Percentiles rank a stretch among this genome's conserved stretches.
Conservation (phyloP, 2,329 filamentous ascomycete genomes). For the Penicillium aurantiogriseum region DNA sequence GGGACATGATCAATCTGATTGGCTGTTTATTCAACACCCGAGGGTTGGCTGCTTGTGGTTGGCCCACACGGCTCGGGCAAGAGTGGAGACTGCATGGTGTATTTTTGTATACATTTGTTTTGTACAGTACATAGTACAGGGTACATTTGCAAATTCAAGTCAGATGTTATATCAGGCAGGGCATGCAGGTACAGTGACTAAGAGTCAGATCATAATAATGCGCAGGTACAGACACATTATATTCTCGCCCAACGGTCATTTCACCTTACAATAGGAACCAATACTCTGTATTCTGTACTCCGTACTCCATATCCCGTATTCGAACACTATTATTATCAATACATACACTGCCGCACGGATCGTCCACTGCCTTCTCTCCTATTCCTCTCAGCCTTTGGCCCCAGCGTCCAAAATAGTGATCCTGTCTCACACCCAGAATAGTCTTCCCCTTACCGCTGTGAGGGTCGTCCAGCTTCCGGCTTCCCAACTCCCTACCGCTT, state of each 20-base stretch:
- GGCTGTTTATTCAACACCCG: conserved; percentile 3
- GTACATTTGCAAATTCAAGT: neutral
- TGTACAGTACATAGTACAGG: neutral
- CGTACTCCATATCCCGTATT: neutral
- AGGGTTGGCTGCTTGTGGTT: conserved; percentile 9
- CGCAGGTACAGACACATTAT: neutral
- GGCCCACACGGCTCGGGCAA: conserved; percentile 16
- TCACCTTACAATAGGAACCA: neutral
- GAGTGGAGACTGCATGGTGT: neutral
- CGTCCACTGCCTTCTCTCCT: neutral
- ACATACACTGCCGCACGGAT: conserved; percentile 4
- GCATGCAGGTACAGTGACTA: neutral
- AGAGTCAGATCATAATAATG: neutral
- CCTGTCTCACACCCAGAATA: conserved; percentile 11
- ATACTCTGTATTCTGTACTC: neutral
- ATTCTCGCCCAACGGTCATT: conserved; percentile 2
- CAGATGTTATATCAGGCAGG: neutral
- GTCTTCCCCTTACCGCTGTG: conserved; percentile 10
- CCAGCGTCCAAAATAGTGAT: conserved; percentile 1
- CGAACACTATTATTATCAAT: neutral
- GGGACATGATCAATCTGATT: conserved; percentile 14
- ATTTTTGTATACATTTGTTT: neutral
- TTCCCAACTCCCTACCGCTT: conserved; percentile 2
- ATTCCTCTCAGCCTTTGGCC: neutral
- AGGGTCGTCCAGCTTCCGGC: neutral